A percentile compares a stretch with the other conserved stretches of the same genome.
These are phyloP conservation scores for Phanerodontia chrysosporium DNA, from an alignment of 768 basidiomycete species.

Conservation along the genomic window DNA sequence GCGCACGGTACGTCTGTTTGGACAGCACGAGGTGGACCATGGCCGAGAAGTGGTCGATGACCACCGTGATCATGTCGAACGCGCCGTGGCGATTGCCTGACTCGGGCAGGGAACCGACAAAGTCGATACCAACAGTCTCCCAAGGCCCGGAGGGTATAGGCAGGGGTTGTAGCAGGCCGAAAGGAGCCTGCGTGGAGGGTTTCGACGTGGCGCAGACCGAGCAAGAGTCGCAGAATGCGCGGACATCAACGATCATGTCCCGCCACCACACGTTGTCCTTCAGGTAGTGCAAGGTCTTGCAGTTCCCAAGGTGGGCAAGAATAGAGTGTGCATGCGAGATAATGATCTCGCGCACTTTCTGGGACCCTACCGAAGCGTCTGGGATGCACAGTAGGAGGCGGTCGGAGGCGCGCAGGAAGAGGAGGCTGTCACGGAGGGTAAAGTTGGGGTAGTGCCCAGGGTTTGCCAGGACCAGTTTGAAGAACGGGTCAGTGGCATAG, in stretches of 20 bases:
- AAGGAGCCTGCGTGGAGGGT: conserved; percentile 17
- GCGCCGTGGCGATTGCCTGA: conserved; percentile 18
- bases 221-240: conserved; percentile 25
- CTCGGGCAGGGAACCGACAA: conserved; percentile 20
- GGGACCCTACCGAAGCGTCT: conserved; percentile 16
- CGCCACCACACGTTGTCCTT: conserved; percentile 38
- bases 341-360: conserved; percentile 26
- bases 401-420: conserved; percentile 11
- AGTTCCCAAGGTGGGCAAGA: conserved; percentile 33
- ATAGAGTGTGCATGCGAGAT: conserved; percentile 36
- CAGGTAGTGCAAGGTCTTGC: conserved; percentile 31
- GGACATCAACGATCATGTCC: conserved; percentile 25
- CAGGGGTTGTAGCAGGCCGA: conserved; percentile 23
- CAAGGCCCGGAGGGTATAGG: conserved; percentile 22
- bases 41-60: conserved; percentile 21
- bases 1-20: conserved; percentile 25
- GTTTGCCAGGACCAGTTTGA: conserved; percentile 19
- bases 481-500: conserved; percentile 30
- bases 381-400: conserved; percentile 26
- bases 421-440: conserved; percentile 15
- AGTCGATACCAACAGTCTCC: conserved; percentile 27
- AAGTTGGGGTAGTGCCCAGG: conserved; percentile 27
- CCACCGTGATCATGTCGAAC: conserved; percentile 23
- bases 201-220: conserved; percentile 19
- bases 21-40: conserved; percentile 28